A percentile compares a stretch with the other conserved stretches of the same genome.
These are phyloP conservation scores for Xylariaceae sp. DNA, from an alignment of 2,329 filamentous ascomycete genomes.

Conservation along the genomic window DNA sequence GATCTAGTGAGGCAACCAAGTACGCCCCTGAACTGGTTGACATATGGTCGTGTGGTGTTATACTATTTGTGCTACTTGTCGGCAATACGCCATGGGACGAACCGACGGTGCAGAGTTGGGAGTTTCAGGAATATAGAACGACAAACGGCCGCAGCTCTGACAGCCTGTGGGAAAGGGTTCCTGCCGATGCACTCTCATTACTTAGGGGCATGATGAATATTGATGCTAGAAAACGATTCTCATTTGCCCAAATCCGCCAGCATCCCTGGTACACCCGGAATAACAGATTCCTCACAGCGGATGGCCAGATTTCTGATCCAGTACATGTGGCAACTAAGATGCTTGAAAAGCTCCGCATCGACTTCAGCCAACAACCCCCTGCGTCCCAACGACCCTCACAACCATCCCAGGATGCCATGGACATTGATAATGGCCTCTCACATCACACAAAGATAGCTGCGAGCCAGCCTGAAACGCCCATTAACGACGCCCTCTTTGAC, in stretches of 20 bases:
- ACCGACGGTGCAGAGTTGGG: conserved; percentile 83
- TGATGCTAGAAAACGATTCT: conserved; percentile 76
- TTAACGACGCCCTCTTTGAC: conserved; percentile 79
- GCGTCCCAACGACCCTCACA: conserved; percentile 46
- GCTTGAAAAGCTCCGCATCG: conserved; percentile 88
- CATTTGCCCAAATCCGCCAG: conserved; percentile 82
- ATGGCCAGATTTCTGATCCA: conserved; percentile 79
- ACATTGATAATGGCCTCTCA: conserved; percentile 63
- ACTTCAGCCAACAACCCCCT: conserved; percentile 75
- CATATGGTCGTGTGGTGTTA: conserved; percentile 97
- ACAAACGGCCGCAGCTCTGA: conserved; percentile 84
- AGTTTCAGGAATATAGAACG: conserved; percentile 86
- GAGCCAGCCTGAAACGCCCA: conserved; percentile 84
- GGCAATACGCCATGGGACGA: conserved; percentile 99
- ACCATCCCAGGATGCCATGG: conserved; percentile 66
- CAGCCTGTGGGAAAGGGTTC: conserved; percentile 83
- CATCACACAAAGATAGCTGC: conserved; percentile 65
- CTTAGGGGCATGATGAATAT: conserved; percentile 93
- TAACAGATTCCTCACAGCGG: conserved; percentile 76
- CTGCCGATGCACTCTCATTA: conserved; percentile 76
- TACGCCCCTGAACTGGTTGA: conserved; percentile 85
- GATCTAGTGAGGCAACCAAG: conserved; percentile 57
- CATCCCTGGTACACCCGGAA: conserved; percentile 93
- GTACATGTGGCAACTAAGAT: conserved; percentile 90
- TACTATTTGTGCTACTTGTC: conserved; percentile 93